phyloP scores from a whole-genome alignment of 2,329 filamentous ascomycete genomes.

The Tympanopsis confertula region DNA sequence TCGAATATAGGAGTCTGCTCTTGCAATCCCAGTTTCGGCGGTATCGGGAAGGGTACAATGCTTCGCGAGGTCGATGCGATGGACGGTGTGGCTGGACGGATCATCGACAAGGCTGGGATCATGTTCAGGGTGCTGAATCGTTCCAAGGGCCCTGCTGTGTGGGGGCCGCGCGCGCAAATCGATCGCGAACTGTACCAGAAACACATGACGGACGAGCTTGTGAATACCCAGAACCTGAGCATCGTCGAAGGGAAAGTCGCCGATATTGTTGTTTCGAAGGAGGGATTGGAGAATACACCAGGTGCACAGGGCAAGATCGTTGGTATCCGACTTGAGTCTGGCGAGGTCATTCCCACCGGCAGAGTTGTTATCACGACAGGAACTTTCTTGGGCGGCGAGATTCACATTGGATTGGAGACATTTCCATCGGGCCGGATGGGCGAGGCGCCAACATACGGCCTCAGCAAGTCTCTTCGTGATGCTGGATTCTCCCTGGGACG shows the following conservation, averaged over 20 bases:
- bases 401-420: conserved; percentile 78
- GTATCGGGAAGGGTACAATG: conserved; percentile 97
- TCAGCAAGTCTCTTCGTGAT: conserved; percentile 80
- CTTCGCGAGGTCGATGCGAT: conserved; percentile 89
- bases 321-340: conserved; percentile 77
- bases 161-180: conserved; percentile 93
- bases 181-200: conserved; percentile 80
- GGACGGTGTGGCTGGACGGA: conserved; percentile 75
- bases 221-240: conserved; percentile 64
- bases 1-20: conserved; percentile 90
- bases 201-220: conserved; percentile 81
- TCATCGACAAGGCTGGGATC: conserved; percentile 89
- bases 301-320: conserved; percentile 60
- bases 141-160: conserved; percentile 87
- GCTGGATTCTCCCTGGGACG: conserved; percentile 83
- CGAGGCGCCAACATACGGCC: conserved; percentile 80
- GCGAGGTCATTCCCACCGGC: conserved; percentile 67
- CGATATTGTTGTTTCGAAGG: conserved; percentile 69
- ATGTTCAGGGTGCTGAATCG: conserved; percentile 85
- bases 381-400: conserved; percentile 89
- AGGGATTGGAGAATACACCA: conserved; percentile 25
- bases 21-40: conserved; percentile 92
- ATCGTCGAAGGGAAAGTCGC: conserved; percentile 80
- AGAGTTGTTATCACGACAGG: conserved; percentile 91
- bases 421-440: conserved; percentile 87